These are phyloP conservation scores for Sporothrix dimorphospora DNA, from an alignment of 2,329 filamentous ascomycete species.

Conservation along the genomic window DNA sequence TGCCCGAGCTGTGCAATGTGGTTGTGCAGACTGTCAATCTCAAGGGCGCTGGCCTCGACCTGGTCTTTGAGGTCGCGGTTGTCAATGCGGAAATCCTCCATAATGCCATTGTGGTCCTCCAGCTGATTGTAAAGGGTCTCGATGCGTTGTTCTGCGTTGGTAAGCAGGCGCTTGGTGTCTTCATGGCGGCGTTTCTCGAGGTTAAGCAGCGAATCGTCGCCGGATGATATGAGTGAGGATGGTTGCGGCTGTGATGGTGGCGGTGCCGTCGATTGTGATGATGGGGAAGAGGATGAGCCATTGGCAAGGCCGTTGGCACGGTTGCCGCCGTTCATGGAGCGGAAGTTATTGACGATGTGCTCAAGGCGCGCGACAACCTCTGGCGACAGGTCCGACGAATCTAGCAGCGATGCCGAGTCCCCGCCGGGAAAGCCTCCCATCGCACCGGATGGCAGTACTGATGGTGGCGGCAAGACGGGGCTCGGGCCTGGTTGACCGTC, in stretches of 20 bases:
- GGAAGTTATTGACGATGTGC: conserved; percentile 9
- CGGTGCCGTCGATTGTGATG: background rate
- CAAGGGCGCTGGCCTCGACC: background rate
- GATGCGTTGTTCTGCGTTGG: background rate
- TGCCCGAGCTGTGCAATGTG: background rate
- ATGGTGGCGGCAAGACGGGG: background rate
- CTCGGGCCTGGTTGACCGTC: background rate
- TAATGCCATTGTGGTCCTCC: background rate
- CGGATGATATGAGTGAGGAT: background rate
- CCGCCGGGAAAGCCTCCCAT: background rate
- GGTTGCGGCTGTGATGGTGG: background rate
- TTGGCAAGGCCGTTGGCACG: background rate
- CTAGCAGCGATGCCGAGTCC: background rate
- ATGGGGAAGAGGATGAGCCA: background rate
- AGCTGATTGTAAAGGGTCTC: background rate
- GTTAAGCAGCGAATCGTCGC: background rate
- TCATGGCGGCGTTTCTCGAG: conserved; percentile 11
- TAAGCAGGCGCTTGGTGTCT: background rate
- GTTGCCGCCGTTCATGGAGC: background rate
- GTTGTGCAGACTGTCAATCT: background rate
- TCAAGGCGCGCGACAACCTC: conserved; percentile 17
- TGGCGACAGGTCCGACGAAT: background rate
- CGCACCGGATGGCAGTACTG: background rate
- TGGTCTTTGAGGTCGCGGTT: background rate
- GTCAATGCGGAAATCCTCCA: conserved; percentile 7